Evolutionary conservation across 1,284 basidiomycete genomes (phyloP), one percentile per base, ranked within the genome.

Genomic region (Melampsora medusae): DNA sequence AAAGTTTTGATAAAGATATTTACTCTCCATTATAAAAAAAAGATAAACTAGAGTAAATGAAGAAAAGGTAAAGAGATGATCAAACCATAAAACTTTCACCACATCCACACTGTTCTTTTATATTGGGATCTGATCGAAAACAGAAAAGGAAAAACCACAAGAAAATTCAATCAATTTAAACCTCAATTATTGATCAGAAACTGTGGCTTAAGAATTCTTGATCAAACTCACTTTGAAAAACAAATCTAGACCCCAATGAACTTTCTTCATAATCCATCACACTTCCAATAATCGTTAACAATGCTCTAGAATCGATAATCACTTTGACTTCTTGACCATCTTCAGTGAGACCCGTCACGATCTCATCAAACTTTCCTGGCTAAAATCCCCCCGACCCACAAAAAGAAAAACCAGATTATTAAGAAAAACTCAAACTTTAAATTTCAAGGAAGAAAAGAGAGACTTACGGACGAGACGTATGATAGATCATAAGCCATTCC

Each of bases 251-350:
- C 90, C 92, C 93, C 64, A 97, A 84, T 48, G 89, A 84, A 83
- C 94, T 92, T 85, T 99, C 97, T 78, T 91, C 87, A 97, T 97
- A 99, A 82, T 97, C 94, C 97, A 99, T 99, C 86, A 91, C 91
- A 82, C 92, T 95, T 59, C 97, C 97, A 79, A 99, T 98, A 81
- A 99, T 97, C 78, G 91, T 94, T 84, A 99, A 99, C 79, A 99
- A 85, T 31, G 97, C 97, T 84, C 97, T 97, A 83, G 90, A 92
- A 85, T 99, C 97, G 82, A 99, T 94, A 78, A 99, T 86, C 56
- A 99, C 96, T 80, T 87, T 89, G 38, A 97, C 93, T 7, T 80
- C 81, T 91, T 93, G 80, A 96, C 93, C 85, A 96, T 93, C 7
- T 33, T 59, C n/a, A 10, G 64, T 67, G 38, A 81, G 80, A 67